Evolutionary conservation across 2,329 filamentous ascomycete species (phyloP), one percentile per base, ranked within the genome.

Genomic region (Parastagonospora avenae): DNA sequence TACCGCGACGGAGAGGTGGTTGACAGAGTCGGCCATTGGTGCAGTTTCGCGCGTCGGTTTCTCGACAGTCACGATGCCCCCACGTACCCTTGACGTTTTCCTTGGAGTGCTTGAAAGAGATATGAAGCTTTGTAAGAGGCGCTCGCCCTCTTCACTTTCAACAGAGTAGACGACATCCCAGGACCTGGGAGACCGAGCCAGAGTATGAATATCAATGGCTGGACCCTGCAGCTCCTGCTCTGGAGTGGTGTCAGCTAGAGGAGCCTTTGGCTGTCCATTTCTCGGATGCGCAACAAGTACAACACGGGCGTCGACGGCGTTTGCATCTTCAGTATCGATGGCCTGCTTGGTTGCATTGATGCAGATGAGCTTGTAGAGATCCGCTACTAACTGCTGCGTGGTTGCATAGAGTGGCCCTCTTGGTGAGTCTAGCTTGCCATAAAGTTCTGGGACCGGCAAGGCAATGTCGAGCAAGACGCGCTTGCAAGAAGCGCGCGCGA

Each of bases 301-400:
- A 12, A 96, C 77, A 4, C 91, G 85, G 1, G 85, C 81, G 73
- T 97, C 91, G 12, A 96, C 83, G 19, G 90, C 88, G 39, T 86
- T 85, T 0, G 85, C 81, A 31, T 85, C 84, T 77, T 83, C 79
- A 74, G 90, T 70, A 73, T 90, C 76, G 72, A 87, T 76, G 77
- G 77, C 77, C 41, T 84, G 77, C 58, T 85, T 80, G 10, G 86
- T 84, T 55, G 88, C 91, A n/a, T 91, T 79, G 39, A 86, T 77
- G 30, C 88, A 88, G 48, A 94, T 78, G 42, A 97, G 81, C 63
- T 86, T 86, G 79, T 97, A 97, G 19, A 95, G 70, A 24, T 84
- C 83, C 2, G 89, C 89, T 16, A 97, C 76, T 4, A 93, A 79
- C n/a, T 82, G 79, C 72, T 96, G 91, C 0, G 86, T 82, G n/a